A percentile compares a stretch with the other conserved stretches of the same genome.
Evolutionary conservation across 305 asterid genomes (phyloP).

Genomic region (Fraxinus angustifolia): DNA sequence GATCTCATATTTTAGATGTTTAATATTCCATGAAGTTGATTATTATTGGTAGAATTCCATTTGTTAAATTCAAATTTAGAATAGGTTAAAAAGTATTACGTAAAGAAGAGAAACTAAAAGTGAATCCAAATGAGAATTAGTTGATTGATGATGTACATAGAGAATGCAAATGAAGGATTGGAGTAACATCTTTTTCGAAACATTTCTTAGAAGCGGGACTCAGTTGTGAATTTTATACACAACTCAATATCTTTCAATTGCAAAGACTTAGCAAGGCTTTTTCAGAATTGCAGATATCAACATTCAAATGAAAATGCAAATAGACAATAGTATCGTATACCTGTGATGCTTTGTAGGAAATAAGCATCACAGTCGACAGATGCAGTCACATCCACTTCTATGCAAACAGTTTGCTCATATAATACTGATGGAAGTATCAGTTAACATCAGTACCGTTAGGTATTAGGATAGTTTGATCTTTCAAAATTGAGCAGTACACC

Average conservation of each 20-base stretch:
- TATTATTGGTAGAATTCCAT: not conserved
- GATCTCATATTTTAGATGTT: not conserved
- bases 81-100: not conserved
- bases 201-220: not conserved
- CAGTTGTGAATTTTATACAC: not conserved
- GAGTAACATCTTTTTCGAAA: not conserved
- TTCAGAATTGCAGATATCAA: not conserved
- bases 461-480: constrained; percentile 5
- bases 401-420: not conserved
- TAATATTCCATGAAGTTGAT: not conserved
- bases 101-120: not conserved
- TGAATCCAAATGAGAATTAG: constrained; percentile 1
- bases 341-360: not conserved
- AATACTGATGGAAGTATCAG: not conserved
- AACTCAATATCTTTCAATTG: not conserved
- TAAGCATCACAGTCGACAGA: not conserved
- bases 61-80: not conserved
- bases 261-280: not conserved
- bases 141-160: not conserved
- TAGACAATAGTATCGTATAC: not conserved
- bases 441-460: not conserved
- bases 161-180: not conserved
- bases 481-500: not conserved
- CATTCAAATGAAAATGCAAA: constrained; percentile 1
- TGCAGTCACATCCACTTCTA: not conserved